Evolutionary conservation across 2,329 filamentous ascomycete genomes (phyloP).

Genomic region (Trichoderma koningii): DNA sequence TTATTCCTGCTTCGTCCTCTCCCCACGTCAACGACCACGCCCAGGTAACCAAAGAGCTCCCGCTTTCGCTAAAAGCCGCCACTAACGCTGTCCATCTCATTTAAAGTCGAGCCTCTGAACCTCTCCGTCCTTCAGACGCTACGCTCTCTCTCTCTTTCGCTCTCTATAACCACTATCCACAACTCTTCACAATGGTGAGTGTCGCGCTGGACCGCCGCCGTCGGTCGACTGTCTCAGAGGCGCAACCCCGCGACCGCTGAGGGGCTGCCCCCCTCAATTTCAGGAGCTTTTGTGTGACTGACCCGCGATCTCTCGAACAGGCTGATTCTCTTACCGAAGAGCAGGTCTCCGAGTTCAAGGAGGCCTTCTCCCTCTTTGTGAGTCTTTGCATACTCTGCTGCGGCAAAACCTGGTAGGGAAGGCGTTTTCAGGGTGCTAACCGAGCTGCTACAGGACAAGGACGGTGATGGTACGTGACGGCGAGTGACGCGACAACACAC

Average conservation of each 20-base stretch:
- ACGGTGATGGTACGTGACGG: slow-evolving; percentile 77
- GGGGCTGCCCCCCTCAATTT: slow-evolving; percentile 32
- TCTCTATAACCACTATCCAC: slow-evolving; percentile 32
- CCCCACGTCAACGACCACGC: slow-evolving; percentile 28
- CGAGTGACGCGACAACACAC: slow-evolving; percentile 15
- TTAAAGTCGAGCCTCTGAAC: slow-evolving; percentile 7
- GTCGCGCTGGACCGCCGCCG: neutral
- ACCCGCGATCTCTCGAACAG: slow-evolving; percentile 50
- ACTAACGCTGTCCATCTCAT: slow-evolving; percentile 19
- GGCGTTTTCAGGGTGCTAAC: slow-evolving; percentile 32
- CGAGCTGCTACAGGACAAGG: slow-evolving; percentile 67
- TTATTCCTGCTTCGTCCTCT: slow-evolving; percentile 23
- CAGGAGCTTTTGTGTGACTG: slow-evolving; percentile 30
- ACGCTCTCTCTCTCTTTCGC: slow-evolving; percentile 6
- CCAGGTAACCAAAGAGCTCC: slow-evolving; percentile 31
- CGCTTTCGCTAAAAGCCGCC: slow-evolving; percentile 26
- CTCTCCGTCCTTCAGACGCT: slow-evolving; percentile 3
- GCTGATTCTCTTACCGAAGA: slow-evolving; percentile 99
- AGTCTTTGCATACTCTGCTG: slow-evolving; percentile 44
- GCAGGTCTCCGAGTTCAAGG: slow-evolving; percentile 99
- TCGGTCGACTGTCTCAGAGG: slow-evolving; percentile 12
- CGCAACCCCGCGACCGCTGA: slow-evolving; percentile 33
- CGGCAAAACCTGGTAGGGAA: neutral
- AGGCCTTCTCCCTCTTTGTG: slow-evolving; percentile 99
- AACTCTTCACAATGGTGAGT: slow-evolving; percentile 39